Evolutionary conservation across 495 filamentous ascomycete species (phyloP), one percentile per base, ranked within the genome.

Genomic region (Aspergillus funiculosus): DNA sequence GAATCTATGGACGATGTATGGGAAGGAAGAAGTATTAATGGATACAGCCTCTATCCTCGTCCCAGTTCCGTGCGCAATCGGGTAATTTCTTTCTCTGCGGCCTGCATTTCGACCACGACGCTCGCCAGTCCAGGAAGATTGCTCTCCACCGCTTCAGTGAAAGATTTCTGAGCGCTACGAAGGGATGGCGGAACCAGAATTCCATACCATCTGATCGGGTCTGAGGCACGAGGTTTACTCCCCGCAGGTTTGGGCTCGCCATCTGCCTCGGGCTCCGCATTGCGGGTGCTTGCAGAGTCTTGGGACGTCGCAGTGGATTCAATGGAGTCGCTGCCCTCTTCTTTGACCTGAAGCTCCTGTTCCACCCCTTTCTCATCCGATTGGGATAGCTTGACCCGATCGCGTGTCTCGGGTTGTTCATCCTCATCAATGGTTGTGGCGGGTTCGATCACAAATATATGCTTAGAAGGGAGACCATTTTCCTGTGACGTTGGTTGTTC

Each of bases 121-220:
- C 57, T 66, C 15, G 66, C 69, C 50, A 77, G 39, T 28, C 62
- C 58, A 0, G 67, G 58, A 20, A 75, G 46, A 11, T 49, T 36
- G 25, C 53, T 51, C 15, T 63, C 57, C 6, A 73, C 56, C 11
- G 59, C 72, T 14, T 55, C 56, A 8, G 57, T 67, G 38, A 77
- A 77, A 17, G 59, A 65, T 27, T 53, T 62, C 59, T 86, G 83
- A 0, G 83, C 81, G 17, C 57, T 66, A 38, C 80, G 77, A 28
- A 89, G 69, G 5, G 79, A 62, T 19, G 62, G 63, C 0, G 85
- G 79, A 6, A 80, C 73, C 0, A 87, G 63, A 26, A 87, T 73
- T 4, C 84, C 84, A 58, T 83, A 87, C 82, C 82, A 86, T 25
- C 72, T 62, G 31, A 87, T 68, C 4, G 85, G 83, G 55, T 87